Evolutionary conservation across 768 basidiomycete genomes (phyloP).

Genomic region (Lyophyllum shimeji): DNA sequence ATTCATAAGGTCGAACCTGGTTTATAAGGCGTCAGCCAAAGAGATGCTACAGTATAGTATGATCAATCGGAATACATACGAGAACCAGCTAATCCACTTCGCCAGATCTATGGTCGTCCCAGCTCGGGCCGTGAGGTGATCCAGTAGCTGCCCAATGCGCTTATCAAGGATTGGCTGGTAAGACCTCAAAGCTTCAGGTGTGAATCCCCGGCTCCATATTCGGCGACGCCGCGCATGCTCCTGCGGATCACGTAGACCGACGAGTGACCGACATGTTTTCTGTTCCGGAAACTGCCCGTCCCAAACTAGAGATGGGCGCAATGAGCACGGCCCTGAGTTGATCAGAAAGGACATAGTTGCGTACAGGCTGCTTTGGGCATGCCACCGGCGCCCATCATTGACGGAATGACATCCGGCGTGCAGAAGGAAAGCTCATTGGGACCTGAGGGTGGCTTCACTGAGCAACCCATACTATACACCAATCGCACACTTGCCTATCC

Average conservation of each 20-base stretch:
- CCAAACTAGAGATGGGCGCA: constrained; percentile 25
- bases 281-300: constrained; percentile 25
- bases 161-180: constrained; percentile 22
- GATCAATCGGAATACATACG: constrained; percentile 24
- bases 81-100: constrained; percentile 35
- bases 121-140: constrained; percentile 11
- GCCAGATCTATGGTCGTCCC: constrained; percentile 26
- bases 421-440: constrained; percentile 46
- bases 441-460: constrained; percentile 26
- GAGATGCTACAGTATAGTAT: not conserved
- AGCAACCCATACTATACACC: not conserved
- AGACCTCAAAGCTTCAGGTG: constrained; percentile 27
- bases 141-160: constrained; percentile 25
- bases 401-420: constrained; percentile 29
- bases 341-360: constrained; percentile 16
- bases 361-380: constrained; percentile 38
- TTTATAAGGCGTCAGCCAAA: not conserved
- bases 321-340: not conserved
- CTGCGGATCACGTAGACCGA: constrained; percentile 29
- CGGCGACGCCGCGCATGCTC: constrained; percentile 35
- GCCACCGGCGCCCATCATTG: constrained; percentile 35
- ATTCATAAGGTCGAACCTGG: constrained; percentile 37
- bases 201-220: constrained; percentile 40
- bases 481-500: constrained; percentile 42
- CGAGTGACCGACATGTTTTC: constrained; percentile 18